Evolutionary conservation across 2,329 filamentous ascomycete species (phyloP).

Genomic region (Sporothrix variecibatus): DNA sequence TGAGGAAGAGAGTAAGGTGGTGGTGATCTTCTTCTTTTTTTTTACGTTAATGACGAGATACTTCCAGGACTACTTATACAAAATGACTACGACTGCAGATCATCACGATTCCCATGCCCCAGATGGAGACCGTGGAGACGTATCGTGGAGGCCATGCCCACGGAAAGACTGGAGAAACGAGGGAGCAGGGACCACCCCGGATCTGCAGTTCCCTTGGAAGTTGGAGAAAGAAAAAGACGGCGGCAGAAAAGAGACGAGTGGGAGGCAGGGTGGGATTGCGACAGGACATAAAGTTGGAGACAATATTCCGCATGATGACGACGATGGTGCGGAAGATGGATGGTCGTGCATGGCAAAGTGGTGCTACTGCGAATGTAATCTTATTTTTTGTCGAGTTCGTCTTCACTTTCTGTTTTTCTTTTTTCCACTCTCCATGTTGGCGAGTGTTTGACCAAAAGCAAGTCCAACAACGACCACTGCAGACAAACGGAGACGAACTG

Average conservation of each 20-base stretch:
- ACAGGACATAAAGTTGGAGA: not conserved
- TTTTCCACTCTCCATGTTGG: not conserved
- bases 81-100: not conserved
- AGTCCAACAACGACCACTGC: not conserved
- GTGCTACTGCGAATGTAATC: not conserved
- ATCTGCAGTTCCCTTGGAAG: not conserved
- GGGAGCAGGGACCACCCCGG: not conserved
- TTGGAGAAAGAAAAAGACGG: not conserved
- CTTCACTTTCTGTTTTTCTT: not conserved
- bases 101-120: not conserved
- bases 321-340: not conserved
- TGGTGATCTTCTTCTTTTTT: not conserved
- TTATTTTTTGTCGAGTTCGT: not conserved
- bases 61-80: not conserved
- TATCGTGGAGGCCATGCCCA: not conserved
- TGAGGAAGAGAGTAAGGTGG: not conserved
- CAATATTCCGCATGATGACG: constrained; percentile 6
- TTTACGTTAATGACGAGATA: not conserved
- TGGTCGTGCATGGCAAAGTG: not conserved
- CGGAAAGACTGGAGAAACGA: not conserved
- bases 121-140: not conserved
- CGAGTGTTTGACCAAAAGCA: not conserved
- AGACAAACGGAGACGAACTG: not conserved
- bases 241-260: not conserved
- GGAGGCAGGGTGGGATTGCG: not conserved